Evolutionary conservation across 768 basidiomycete genomes (phyloP), one percentile per base, ranked within the genome.

Genomic region (Crepidotus variabilis): DNA sequence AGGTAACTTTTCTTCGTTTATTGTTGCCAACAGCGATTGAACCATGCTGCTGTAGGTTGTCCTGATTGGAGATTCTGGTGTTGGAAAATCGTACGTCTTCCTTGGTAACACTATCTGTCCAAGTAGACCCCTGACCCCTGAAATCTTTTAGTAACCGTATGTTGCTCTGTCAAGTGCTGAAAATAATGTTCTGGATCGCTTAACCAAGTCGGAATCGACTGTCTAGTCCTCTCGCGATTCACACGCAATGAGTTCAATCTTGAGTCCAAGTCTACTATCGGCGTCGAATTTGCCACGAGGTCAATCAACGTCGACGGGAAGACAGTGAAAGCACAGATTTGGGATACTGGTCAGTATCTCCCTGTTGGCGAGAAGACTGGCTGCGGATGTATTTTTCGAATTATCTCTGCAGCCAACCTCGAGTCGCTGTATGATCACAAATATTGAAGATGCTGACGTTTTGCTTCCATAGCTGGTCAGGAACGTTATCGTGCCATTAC

Each of bases 181-280:
- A 47, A 35, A 21, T 33, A 32, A n/a, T 36, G 33, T 50, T 28
- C 14, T 34, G 24, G n/a, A 28, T n/a, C 18, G 32, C 28, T 24
- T 55, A 56, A 51, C 60, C 54, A n/a, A n/a, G n/a, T n/a, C n/a
- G n/a, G 22, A 28, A 47, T 50, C 48, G 52, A 50, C 48, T 51
- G 36, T 54, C 46, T 70, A 99, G 97, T 99, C 75, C 94, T 99
- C 71, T 96, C 94, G 76, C 94, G 97, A 69, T 99, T 99, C 85
- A 99, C 97, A 63, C 88, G 95, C 65, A 98, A 98, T 69, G 95
- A 98, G 75, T 99, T 99, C 86, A 97, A 95, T 79, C 82, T 96
- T 63, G 97, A 98, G 69, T 94, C 94, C 46, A 98, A 98, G 79
- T 98, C 96, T 59, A 99, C 97, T 21, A 98, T 99, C 71, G 96